phyloP scores from a whole-genome alignment of 352 stramenopile genomes.

The Pythium volutum region DNA sequence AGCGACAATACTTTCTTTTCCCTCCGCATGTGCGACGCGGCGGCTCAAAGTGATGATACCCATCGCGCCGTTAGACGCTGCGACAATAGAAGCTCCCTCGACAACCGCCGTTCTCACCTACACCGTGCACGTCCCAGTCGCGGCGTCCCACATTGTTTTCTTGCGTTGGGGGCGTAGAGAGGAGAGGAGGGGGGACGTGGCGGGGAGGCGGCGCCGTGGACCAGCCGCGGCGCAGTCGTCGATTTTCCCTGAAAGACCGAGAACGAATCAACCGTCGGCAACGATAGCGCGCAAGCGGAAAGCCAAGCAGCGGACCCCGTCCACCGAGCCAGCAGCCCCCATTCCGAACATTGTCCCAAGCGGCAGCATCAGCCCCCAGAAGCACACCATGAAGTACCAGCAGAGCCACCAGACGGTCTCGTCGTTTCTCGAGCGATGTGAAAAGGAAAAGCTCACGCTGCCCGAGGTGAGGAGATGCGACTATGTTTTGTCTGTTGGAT shows the following conservation, averaged over 20 bases:
- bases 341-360: not conserved
- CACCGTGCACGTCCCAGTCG: too few species aligned
- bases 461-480: constrained; percentile 35
- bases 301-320: not conserved
- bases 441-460: constrained; percentile 37
- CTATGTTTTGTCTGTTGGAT: too few species aligned
- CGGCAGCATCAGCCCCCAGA: constrained; percentile 1
- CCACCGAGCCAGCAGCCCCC: not conserved
- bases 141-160: too few species aligned
- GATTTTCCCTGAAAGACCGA: constrained; percentile 8
- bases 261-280: not conserved
- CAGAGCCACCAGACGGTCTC: constrained; percentile 24
- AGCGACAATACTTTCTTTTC: not conserved
- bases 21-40: constrained; percentile 5
- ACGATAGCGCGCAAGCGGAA: constrained; percentile 23
- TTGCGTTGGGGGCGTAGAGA: too few species aligned
- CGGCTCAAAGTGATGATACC: not conserved
- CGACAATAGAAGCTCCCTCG: constrained; percentile 3
- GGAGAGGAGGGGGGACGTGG: not conserved
- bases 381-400: constrained; percentile 27
- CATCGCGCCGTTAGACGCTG: constrained; percentile 9
- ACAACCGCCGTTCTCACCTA: too few species aligned
- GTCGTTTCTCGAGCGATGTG: constrained; percentile 36
- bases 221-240: constrained; percentile 9
- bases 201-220: constrained; percentile 3